Evolutionary conservation across 2,329 filamentous ascomycete species (phyloP).

Genomic region (Pseudovirgaria hyperparasitica): DNA sequence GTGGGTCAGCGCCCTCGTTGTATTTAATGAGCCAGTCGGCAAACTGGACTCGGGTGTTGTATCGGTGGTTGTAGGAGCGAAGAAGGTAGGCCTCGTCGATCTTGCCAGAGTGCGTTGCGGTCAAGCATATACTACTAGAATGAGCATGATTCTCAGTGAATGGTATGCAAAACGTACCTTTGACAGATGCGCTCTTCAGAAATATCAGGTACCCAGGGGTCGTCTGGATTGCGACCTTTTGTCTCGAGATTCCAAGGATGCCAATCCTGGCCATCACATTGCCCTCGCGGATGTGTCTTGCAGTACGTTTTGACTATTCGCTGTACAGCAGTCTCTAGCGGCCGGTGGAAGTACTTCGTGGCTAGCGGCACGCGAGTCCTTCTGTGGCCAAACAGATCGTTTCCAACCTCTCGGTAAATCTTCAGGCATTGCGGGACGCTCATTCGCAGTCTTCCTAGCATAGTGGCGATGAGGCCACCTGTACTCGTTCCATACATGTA

Average conservation of each 20-base stretch:
- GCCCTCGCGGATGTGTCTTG: slow-evolving; percentile 21
- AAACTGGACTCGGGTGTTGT: slow-evolving; percentile 25
- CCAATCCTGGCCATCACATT: slow-evolving; percentile 31
- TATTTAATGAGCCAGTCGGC: slow-evolving; percentile 34
- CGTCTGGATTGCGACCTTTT: slow-evolving; percentile 5
- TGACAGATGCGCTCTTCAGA: slow-evolving; percentile 21
- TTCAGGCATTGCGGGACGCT: slow-evolving; percentile 34
- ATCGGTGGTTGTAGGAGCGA: slow-evolving; percentile 35
- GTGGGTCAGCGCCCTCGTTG: slow-evolving; percentile 33
- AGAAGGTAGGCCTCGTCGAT: slow-evolving; percentile 36
- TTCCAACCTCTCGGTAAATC: slow-evolving; percentile 33
- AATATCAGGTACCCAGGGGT: no score
- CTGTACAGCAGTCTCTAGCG: slow-evolving; percentile 34
- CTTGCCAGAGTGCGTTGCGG: slow-evolving; percentile 33
- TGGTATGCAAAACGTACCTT: no score
- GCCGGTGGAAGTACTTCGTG: slow-evolving; percentile 37
- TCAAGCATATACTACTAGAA: slow-evolving; percentile 34
- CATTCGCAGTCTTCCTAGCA: slow-evolving; percentile 37
- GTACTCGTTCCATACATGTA: slow-evolving; percentile 41
- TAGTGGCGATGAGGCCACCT: slow-evolving; percentile 38
- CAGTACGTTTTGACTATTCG: slow-evolving; percentile 32
- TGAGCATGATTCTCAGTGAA: not conserved
- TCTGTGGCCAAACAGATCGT: slow-evolving; percentile 34
- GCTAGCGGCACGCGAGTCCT: slow-evolving; percentile 31
- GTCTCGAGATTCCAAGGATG: slow-evolving; percentile 28